Conservation (phyloP, 495 filamentous ascomycete species). For the Lophiotrema nucula region DNA sequence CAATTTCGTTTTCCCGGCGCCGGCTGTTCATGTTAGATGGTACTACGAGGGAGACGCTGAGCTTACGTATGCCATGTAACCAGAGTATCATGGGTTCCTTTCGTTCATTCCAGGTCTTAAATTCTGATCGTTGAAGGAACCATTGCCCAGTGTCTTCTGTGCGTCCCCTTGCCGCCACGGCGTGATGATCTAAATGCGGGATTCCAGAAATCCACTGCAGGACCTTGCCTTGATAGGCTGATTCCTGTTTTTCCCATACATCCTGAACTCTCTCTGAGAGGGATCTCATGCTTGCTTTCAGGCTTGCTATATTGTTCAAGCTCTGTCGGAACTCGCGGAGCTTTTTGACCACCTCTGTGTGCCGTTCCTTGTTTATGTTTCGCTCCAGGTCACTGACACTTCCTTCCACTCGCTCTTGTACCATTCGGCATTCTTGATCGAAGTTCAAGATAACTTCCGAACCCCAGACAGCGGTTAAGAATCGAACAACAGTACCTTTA, state of each 20-base stretch:
- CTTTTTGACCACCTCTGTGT: neutral
- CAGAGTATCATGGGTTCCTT: constrained; percentile 32
- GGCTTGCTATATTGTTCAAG: neutral
- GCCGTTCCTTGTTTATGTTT: neutral
- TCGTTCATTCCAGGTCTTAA: constrained; percentile 17
- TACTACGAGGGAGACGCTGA: neutral
- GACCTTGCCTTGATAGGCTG: constrained; percentile 6
- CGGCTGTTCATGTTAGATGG: neutral
- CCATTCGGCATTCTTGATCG: neutral
- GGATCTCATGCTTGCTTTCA: neutral
- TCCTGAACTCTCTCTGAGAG: neutral
- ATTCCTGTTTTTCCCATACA: neutral
- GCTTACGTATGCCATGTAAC: constrained; percentile 28
- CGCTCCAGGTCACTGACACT: neutral
- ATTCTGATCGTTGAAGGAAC: constrained; percentile 17
- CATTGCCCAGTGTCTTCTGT: constrained; percentile 23
- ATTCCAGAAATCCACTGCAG: constrained; percentile 20
- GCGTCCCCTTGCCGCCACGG: constrained; percentile 1
- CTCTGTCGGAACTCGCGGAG: neutral
- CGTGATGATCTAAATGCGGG: constrained; percentile 21
- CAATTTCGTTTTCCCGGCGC: neutral
- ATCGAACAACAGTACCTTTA: neutral
- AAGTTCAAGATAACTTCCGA: neutral
- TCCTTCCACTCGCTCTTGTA: neutral
- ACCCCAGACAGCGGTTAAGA: neutral